These are phyloP conservation scores for Cyberlindnera lachancei DNA, from an alignment of 805 yeast genomes.

Conservation along the genomic window DNA sequence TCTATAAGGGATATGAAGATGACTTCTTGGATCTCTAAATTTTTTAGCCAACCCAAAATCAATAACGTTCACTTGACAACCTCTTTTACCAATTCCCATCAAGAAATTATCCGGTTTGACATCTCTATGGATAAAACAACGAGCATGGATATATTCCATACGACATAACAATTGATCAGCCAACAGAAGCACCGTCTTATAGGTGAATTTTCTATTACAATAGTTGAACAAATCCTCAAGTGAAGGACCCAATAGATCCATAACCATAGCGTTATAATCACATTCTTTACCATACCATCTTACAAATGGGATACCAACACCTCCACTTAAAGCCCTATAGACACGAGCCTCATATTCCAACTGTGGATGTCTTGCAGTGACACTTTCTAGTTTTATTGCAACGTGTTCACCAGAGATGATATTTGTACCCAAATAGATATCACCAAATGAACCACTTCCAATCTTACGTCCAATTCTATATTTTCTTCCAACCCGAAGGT, in stretches of 20 bases:
- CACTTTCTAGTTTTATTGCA: slow-evolving; percentile 88
- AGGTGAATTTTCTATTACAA: slow-evolving; percentile 88
- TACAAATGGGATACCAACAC: slow-evolving; percentile 94
- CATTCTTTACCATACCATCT: slow-evolving; percentile 97
- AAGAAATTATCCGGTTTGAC: slow-evolving; percentile 91
- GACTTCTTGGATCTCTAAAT: slow-evolving; percentile 89
- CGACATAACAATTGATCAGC: slow-evolving; percentile 95
- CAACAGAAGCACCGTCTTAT: slow-evolving; percentile 83
- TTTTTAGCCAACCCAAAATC: slow-evolving; percentile 95
- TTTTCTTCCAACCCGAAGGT: slow-evolving; percentile 87
- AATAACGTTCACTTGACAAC: slow-evolving; percentile 94
- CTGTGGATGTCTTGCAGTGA: slow-evolving; percentile 92
- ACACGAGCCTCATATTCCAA: slow-evolving; percentile 95
- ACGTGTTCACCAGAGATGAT: slow-evolving; percentile 96
- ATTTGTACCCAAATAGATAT: slow-evolving; percentile 88
- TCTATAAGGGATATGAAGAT: slow-evolving; percentile 90
- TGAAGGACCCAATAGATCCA: slow-evolving; percentile 91
- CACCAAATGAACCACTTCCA: slow-evolving; percentile 97
- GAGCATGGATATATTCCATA: slow-evolving; percentile 90
- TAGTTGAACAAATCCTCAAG: slow-evolving; percentile 93
- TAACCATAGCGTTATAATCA: slow-evolving; percentile 94
- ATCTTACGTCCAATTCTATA: slow-evolving; percentile 91
- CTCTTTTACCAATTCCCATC: slow-evolving; percentile 84
- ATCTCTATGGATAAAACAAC: slow-evolving; percentile 94
- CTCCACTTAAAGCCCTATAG: slow-evolving; percentile 89